Evolutionary conservation across 306 rosid species (phyloP), one percentile per base, ranked within the genome.

Genomic region (Acacia confusa): DNA sequence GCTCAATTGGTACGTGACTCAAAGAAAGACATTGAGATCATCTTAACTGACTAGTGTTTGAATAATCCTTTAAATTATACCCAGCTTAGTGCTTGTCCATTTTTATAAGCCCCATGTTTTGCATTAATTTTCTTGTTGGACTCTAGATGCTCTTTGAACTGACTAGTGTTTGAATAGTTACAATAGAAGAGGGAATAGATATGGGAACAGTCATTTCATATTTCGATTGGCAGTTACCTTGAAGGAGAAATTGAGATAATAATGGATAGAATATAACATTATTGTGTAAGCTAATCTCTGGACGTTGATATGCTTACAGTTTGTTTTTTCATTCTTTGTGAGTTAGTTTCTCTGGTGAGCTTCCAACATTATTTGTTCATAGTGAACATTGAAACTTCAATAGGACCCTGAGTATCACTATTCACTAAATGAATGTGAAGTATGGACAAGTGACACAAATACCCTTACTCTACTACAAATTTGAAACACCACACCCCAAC

Each of bases 1-100:
- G 98, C 91, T 55, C 99, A 95, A 66, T 75, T 95, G 87, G 14
- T 89, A 7, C 98, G 99, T 85, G 99, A 93, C 87, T 95, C 97
- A 34, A 93, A 87, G 92, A 84, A 93, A 55, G 48, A 92, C 75
- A 93, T 95, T 75, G 86, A 20, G 76, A 64, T 95, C 70, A 47
- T 7, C 82, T 58, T 95, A 34, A 87, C 97, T 72, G 99, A 95
- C n/a, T n/a, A n/a, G n/a, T n/a, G n/a, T n/a, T n/a, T n/a, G 90
- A 95, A 92, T 82, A 89, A 93, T 82, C 96, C 98, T 66, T 74
- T 95, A 86, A 95, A 91, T 70, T 95, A 92, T 74, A 86, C 97
- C 44, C 98, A 92, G 95, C 98, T 92, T 81, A 28, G 88, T 52
- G 57, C 69, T 11, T 79, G 13, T 25, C 20, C 43, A 22, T 66